Evolutionary conservation across 495 filamentous ascomycete genomes (phyloP).

Genomic region (Pyrenula aspistea): DNA sequence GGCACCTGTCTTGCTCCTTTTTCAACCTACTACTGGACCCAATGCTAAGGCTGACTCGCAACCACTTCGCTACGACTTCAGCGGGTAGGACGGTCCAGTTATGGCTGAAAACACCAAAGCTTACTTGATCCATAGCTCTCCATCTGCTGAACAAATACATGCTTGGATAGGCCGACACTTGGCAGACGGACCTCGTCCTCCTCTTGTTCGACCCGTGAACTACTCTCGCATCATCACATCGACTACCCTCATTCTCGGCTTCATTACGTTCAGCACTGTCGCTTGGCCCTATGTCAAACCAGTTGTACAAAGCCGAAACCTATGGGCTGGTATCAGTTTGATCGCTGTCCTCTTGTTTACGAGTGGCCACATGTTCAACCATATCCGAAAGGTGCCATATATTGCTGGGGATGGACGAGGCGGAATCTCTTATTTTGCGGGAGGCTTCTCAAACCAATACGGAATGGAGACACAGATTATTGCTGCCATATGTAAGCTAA

Average conservation of each 20-base stretch:
- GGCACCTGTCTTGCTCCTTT: conserved; percentile 78
- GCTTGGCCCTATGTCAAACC: conserved; percentile 79
- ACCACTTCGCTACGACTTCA: conserved; percentile 81
- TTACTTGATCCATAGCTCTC: conserved; percentile 35
- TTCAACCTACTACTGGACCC: conserved; percentile 79
- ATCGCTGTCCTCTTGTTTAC: conserved; percentile 90
- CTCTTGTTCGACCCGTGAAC: conserved; percentile 74
- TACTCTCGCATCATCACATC: conserved; percentile 62
- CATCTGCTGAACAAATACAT: conserved; percentile 66
- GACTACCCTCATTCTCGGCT: conserved; percentile 53
- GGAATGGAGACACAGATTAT: conserved; percentile 95
- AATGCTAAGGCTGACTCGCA: conserved; percentile 55
- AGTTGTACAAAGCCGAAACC: conserved; percentile 74
- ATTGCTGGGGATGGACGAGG: conserved; percentile 76
- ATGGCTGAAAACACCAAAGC: not conserved
- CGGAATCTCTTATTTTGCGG: conserved; percentile 82
- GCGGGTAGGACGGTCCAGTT: conserved; percentile 45
- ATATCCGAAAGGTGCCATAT: conserved; percentile 95
- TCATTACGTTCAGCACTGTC: conserved; percentile 55
- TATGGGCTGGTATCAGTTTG: conserved; percentile 87
- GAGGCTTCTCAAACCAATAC: conserved; percentile 89
- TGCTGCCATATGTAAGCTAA: conserved; percentile 80
- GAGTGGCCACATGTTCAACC: conserved; percentile 98
- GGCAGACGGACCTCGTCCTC: conserved; percentile 58
- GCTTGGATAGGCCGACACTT: conserved; percentile 69